Percentiles rank a stretch among this genome's conserved stretches.
Evolutionary conservation across 2,329 filamentous ascomycete genomes (phyloP).

Genomic region (Nakataea oryzae): DNA sequence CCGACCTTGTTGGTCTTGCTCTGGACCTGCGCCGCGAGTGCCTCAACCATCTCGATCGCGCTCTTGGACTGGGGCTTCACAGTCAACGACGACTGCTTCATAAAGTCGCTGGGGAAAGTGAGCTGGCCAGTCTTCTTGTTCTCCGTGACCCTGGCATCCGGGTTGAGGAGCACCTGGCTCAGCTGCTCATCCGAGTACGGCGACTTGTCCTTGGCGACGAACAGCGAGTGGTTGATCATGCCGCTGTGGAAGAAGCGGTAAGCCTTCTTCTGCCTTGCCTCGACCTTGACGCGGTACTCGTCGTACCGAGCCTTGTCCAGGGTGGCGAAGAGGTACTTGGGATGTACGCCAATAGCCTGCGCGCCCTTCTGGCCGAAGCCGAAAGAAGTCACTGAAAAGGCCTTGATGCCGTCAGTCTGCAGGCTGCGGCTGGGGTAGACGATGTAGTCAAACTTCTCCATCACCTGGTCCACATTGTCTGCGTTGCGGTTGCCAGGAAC

Average conservation of each 20-base stretch:
- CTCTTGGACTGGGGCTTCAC: constrained; percentile 48
- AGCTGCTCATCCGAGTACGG: constrained; percentile 87
- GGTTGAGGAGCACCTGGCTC: constrained; percentile 84
- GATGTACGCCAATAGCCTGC: constrained; percentile 93
- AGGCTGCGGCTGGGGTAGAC: constrained; percentile 92
- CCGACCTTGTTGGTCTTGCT: constrained; percentile 69
- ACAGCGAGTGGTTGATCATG: constrained; percentile 94
- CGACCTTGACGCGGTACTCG: constrained; percentile 78
- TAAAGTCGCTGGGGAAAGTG: constrained; percentile 59
- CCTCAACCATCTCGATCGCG: constrained; percentile 67
- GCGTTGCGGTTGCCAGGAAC: constrained; percentile 97
- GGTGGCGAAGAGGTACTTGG: constrained; percentile 90
- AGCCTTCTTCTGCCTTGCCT: constrained; percentile 92
- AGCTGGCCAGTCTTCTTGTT: constrained; percentile 83
- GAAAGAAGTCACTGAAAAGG: constrained; percentile 97
- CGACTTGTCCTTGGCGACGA: constrained; percentile 85
- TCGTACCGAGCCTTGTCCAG: constrained; percentile 78
- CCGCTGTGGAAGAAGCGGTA: constrained; percentile 99
- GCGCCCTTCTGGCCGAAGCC: constrained; percentile 99
- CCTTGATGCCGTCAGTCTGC: constrained; percentile 96
- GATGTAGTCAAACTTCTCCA: constrained; percentile 97
- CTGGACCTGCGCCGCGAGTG: constrained; percentile 56
- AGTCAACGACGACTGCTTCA: constrained; percentile 46
- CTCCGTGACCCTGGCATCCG: constrained; percentile 70
- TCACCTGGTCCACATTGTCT: constrained; percentile 89